Evolutionary conservation across 139 green algal genomes (phyloP).

Genomic region (Chlorella sp.): DNA sequence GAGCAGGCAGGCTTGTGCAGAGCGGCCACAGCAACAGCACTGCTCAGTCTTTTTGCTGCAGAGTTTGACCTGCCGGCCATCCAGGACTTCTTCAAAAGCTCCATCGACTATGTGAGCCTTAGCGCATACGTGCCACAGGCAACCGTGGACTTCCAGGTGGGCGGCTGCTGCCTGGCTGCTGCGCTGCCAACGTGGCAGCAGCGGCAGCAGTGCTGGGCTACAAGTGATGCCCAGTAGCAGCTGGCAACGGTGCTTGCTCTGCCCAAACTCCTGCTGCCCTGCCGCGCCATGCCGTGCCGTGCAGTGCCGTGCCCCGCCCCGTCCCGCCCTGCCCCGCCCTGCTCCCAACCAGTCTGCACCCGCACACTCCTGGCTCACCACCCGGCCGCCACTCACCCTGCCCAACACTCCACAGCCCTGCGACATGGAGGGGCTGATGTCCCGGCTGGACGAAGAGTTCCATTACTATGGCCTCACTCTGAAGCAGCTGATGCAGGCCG

Average conservation of each 20-base stretch:
- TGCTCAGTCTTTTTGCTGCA: background rate
- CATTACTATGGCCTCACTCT: conserved; percentile 20
- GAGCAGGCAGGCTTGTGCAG: too few species aligned
- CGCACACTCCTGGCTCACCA: too few species aligned
- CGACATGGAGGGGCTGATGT: conserved; percentile 32
- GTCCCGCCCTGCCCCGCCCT: background rate
- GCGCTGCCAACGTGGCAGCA: background rate
- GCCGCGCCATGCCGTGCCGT: too few species aligned
- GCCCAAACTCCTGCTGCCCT: too few species aligned
- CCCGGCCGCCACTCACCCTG: too few species aligned
- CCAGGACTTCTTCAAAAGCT: conserved; percentile 31
- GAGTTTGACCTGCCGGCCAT: conserved; percentile 37
- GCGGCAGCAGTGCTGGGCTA: background rate
- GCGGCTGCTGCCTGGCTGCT: background rate
- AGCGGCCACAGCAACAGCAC: too few species aligned
- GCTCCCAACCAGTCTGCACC: too few species aligned
- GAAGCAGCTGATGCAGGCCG: conserved; percentile 31
- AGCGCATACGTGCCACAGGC: conserved; percentile 49
- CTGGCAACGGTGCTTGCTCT: too few species aligned
- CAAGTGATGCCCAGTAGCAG: too few species aligned
- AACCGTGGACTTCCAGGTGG: conserved; percentile 32
- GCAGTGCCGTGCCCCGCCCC: too few species aligned
- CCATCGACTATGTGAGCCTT: conserved; percentile 56
- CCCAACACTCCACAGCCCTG: conserved; percentile 8
- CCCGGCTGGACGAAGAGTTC: conserved; percentile 24